phyloP scores from a whole-genome alignment of 441 rosid genomes.

The Breynia disticha region DNA sequence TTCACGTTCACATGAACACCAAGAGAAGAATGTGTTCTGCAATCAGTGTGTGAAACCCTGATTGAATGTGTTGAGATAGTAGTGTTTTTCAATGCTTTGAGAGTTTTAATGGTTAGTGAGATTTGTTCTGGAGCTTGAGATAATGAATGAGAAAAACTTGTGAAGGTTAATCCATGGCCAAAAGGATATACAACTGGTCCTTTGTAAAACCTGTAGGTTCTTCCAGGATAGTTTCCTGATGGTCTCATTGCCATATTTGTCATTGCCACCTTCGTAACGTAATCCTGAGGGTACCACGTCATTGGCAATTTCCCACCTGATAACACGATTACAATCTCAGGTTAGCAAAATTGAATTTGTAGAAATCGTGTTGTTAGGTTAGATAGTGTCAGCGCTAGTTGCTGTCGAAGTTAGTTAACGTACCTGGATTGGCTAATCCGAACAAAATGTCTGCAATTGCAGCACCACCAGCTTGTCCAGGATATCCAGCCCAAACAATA shows the following conservation, averaged over 20 bases:
- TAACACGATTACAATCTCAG: too few species aligned
- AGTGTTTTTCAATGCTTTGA: constrained; percentile 24
- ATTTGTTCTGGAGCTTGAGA: constrained; percentile 33
- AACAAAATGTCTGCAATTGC: constrained; percentile 85
- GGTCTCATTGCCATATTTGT: constrained; percentile 72
- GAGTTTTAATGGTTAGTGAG: constrained; percentile 25
- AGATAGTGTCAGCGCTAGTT: too few species aligned
- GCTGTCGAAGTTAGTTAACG: too few species aligned
- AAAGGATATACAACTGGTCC: constrained; percentile 86
- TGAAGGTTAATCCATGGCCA: constrained; percentile 67
- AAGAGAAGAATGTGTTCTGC: constrained; percentile 20
- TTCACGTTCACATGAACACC: constrained; percentile 44
- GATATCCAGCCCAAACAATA: constrained; percentile 94
- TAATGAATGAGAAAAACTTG: constrained; percentile 37
- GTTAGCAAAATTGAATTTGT: too few species aligned
- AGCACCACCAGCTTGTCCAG: constrained; percentile 86
- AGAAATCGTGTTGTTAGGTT: too few species aligned
- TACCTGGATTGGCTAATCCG: constrained; percentile 64
- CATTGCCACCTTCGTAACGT: constrained; percentile 61
- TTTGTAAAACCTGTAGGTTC: constrained; percentile 87
- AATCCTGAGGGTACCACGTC: constrained; percentile 92
- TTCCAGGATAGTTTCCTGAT: constrained; percentile 53
- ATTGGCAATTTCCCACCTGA: constrained; percentile 77
- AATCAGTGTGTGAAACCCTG: constrained; percentile 44
- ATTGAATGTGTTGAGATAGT: constrained; percentile 28